These are phyloP conservation scores for Silybum marianum DNA, from an alignment of 129 eudicot species.

Conservation along the genomic window DNA sequence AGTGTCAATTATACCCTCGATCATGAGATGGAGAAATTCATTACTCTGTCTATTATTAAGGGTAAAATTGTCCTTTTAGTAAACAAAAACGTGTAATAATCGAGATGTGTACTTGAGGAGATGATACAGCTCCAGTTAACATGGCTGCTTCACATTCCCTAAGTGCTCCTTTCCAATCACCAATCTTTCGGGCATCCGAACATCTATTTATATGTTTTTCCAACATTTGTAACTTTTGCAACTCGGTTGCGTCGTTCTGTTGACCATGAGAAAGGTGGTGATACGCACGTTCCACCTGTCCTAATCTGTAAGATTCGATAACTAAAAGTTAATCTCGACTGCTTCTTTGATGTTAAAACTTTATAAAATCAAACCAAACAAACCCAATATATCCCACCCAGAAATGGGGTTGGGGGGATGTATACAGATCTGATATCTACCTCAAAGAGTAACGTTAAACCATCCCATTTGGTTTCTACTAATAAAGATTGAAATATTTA, in stretches of 20 bases:
- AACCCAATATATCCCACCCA: not conserved
- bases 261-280: slow-evolving; percentile 47
- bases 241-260: slow-evolving; percentile 39
- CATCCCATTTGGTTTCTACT: not conserved
- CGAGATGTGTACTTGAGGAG: slow-evolving; percentile 46
- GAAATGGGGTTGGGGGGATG: not conserved
- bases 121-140: slow-evolving; percentile 52
- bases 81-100: not conserved
- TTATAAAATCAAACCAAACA: not conserved
- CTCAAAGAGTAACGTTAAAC: not conserved
- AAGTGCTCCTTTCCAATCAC: slow-evolving; percentile 62
- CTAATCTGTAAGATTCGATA: slow-evolving; percentile 41
- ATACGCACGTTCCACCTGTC: slow-evolving; percentile 46
- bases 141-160: slow-evolving; percentile 64
- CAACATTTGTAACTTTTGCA: slow-evolving; percentile 42
- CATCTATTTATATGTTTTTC: slow-evolving; percentile 57
- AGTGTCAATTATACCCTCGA: not conserved
- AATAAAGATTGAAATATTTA: not conserved
- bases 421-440: not conserved
- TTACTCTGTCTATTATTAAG: too few species aligned
- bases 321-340: not conserved
- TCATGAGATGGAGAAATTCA: too few species aligned
- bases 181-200: slow-evolving; percentile 52
- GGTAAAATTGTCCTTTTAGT: too few species aligned
- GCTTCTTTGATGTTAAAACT: not conserved